phyloP scores from a whole-genome alignment of 192 early-diverging fungal species.

The Coemansia sp. region DNA sequence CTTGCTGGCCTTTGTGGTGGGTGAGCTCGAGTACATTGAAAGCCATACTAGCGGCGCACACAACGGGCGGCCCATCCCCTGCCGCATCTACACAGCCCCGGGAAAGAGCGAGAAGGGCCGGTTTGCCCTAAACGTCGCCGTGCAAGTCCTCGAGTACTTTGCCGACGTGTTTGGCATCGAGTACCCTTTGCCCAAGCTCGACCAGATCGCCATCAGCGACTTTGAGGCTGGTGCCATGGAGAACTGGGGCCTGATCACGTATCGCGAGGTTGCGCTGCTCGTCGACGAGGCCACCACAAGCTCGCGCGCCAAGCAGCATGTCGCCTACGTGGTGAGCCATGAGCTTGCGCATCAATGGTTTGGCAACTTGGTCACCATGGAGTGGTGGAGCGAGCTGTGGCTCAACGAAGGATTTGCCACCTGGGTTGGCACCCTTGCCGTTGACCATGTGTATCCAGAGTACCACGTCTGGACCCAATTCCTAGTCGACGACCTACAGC shows the following conservation, averaged over 20 bases:
- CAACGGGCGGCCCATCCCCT: constrained; percentile 70
- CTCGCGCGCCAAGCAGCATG: constrained; percentile 73
- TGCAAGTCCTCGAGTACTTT: constrained; percentile 76
- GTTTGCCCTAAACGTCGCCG: constrained; percentile 80
- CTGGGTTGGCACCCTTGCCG: constrained; percentile 88
- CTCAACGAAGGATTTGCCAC: constrained; percentile 98
- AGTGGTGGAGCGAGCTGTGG: constrained; percentile 96
- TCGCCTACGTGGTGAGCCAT: constrained; percentile 91
- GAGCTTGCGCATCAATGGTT: constrained; percentile 89
- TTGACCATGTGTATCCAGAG: constrained; percentile 88
- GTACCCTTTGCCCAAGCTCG: constrained; percentile 92
- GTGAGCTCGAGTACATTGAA: constrained; percentile 93
- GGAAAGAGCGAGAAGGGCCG: constrained; percentile 78
- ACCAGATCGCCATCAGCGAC: constrained; percentile 89
- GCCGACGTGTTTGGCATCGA: constrained; percentile 82
- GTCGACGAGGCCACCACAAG: constrained; percentile 78
- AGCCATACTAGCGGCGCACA: constrained; percentile 62
- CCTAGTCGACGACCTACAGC: constrained; percentile 72
- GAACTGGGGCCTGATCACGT: constrained; percentile 97
- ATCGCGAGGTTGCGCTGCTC: constrained; percentile 80
- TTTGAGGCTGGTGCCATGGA: constrained; percentile 93
- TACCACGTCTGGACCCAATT: constrained; percentile 93
- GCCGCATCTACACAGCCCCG: constrained; percentile 83
- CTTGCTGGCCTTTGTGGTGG: constrained; percentile 88
- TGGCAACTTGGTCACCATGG: constrained; percentile 95